Conservation (phyloP, 2,329 filamentous ascomycete genomes). For the Thermochaetoides dissita region DNA sequence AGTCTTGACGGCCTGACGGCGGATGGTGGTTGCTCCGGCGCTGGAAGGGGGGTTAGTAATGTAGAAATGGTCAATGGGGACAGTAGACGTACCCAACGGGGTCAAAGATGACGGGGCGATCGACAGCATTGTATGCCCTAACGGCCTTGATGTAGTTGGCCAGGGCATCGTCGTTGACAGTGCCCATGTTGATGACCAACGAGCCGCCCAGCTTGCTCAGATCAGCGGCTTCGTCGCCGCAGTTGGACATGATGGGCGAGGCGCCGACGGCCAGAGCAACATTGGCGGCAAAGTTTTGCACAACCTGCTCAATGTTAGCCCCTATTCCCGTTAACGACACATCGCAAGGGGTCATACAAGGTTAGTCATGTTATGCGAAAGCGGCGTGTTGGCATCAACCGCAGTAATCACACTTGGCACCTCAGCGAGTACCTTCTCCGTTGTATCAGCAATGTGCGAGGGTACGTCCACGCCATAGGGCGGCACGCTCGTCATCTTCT, state of each 20-base stretch:
- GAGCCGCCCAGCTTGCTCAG: constrained; percentile 63
- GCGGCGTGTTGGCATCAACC: constrained; percentile 50
- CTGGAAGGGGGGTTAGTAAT: constrained; percentile 19
- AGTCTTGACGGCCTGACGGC: constrained; percentile 54
- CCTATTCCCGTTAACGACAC: too few relatives aligned
- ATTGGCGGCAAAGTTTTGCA: constrained; percentile 90
- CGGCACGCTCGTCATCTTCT: too few relatives aligned
- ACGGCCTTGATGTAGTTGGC: constrained; percentile 61
- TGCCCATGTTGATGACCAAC: constrained; percentile 91
- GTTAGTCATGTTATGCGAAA: constrained; percentile 97
- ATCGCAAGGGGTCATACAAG: constrained; percentile 30
- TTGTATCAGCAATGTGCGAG: too few relatives aligned
- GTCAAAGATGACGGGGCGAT: constrained; percentile 68
- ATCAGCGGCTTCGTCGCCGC: constrained; percentile 67
- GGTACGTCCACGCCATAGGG: too few relatives aligned
- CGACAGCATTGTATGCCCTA: constrained; percentile 63
- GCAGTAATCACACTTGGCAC: constrained; percentile 14
- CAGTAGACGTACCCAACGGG: constrained; percentile 59
- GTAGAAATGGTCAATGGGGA: background rate
- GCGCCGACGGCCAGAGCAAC: constrained; percentile 73
- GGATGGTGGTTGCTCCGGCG: constrained; percentile 65
- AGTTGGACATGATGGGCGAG: constrained; percentile 88
- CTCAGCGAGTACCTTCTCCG: too few relatives aligned
- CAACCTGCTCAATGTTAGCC: constrained; percentile 34
- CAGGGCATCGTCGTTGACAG: constrained; percentile 62